Base-by-base conservation (phyloP, 1,284 basidiomycete species). In the Irpex sp. region DNA sequence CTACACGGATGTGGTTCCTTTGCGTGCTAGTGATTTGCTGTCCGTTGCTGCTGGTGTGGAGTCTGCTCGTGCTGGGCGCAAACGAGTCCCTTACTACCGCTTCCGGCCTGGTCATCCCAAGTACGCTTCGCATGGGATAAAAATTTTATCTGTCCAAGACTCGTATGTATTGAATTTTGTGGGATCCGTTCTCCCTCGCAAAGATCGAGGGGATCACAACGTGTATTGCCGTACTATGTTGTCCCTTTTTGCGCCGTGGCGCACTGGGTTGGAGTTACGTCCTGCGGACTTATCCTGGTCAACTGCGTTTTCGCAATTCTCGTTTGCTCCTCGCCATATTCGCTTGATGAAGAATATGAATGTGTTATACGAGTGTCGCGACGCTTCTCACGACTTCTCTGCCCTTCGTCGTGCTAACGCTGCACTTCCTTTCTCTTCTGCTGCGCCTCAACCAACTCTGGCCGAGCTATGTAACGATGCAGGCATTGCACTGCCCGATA, bases 221-320 rank as follows among this genome's bases (percentile, higher is more conserved):
- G 68, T 69, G 43, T 78, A 76, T 54, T 75, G 72, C 63, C 21
- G 46, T 1, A 69, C 70, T 2, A 76, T 76, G 75, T 54, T 76
- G 0, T 70, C 69, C 2, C 60, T 77, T 0, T 77, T 76, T 46
- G 69, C 67, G 47, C 73, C 72, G 3, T 77, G 75, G 75, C 47
- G 71, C 13, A 65, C 58, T 15, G 73, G 74, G 0, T 9, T 31
- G 2, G 72, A 76, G 33, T 53, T 77, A 2, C 71, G 71, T 55
- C 1, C 3, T 3, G 15, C 15, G 2, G 33, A 39, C n/a, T 43
- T 63, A 5, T 51, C 67, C 0, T 76, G 75, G 7, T 60, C 67
- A 7, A 75, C 71, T 62, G 17, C 1, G 5, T 4, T 1, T 4
- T 15, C 35, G 50, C 2, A 60, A 0, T 70, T 76, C 59, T 46